Conservation (phyloP, 225 moss, liverwort and hornwort genomes). For the Pseudisothecium myosuroides region DNA sequence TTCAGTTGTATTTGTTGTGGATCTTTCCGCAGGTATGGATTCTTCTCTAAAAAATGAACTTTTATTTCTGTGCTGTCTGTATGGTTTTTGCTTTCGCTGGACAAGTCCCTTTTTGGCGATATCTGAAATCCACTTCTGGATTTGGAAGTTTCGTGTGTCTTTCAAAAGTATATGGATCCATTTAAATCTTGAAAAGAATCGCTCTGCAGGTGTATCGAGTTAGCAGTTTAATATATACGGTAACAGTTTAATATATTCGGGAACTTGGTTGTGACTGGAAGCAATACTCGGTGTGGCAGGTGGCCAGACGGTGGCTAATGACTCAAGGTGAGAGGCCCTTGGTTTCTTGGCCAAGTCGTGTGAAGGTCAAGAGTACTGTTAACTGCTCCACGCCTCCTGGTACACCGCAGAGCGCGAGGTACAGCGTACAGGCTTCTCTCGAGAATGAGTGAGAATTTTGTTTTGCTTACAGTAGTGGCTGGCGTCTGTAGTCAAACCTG, state of each 20-base stretch:
- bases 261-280: conserved; percentile 3
- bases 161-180: not conserved
- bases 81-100: not conserved
- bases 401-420: conserved; percentile 82
- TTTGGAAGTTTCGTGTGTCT: not conserved
- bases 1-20: not conserved
- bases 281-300: conserved; percentile 35
- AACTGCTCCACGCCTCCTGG: conserved; percentile 56
- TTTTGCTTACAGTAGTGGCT: not conserved
- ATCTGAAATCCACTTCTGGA: not conserved
- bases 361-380: conserved; percentile 39
- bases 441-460: not conserved
- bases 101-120: not conserved
- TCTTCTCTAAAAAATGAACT: not conserved
- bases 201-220: not conserved
- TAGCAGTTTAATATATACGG: not conserved
- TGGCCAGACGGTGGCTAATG: conserved; percentile 81
- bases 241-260: not conserved
- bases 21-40: not conserved
- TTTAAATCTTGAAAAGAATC: not conserved
- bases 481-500: not conserved
- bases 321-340: conserved; percentile 63
- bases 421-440: not conserved
- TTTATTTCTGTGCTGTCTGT: not conserved
- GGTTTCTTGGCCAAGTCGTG: conserved; percentile 52